A percentile compares a stretch with the other conserved stretches of the same genome.
Evolutionary conservation across 345 rosid genomes (phyloP).

Genomic region (thale cress (Arabidopsis thaliana)): DNA sequence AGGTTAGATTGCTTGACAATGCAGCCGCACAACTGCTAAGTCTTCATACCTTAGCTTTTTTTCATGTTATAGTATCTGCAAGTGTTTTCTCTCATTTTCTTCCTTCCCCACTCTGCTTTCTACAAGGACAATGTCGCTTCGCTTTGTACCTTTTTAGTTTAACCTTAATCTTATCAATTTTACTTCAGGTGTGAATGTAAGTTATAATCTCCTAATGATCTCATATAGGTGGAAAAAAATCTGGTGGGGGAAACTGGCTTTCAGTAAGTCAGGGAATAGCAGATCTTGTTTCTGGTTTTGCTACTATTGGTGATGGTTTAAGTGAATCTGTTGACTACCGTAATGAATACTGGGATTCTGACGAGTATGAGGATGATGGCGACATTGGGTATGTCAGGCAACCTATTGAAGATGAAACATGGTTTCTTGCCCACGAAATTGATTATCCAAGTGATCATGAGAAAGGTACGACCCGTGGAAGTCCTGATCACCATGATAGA

Average conservation of each 20-base stretch:
- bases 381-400: slow-evolving; percentile 98
- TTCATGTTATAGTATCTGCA: slow-evolving; percentile 2
- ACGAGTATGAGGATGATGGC: slow-evolving; percentile 96
- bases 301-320: slow-evolving; percentile 93
- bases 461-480: slow-evolving; percentile 79
- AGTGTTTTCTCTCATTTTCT: slow-evolving; percentile 6
- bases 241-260: slow-evolving; percentile 92
- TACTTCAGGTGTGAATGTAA: slow-evolving; percentile 28
- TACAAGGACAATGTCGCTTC: slow-evolving; percentile 23
- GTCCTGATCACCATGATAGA: slow-evolving; percentile 84
- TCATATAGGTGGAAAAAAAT: slow-evolving; percentile 72
- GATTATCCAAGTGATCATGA: slow-evolving; percentile 99
- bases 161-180: background rate
- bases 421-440: slow-evolving; percentile 99
- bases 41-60: background rate
- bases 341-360: slow-evolving; percentile 98
- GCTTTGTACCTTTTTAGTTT: slow-evolving; percentile 15
- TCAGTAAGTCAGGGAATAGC: slow-evolving; percentile 98
- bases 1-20: slow-evolving; percentile 57
- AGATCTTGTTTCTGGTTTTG: slow-evolving; percentile 98
- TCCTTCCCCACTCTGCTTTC: background rate
- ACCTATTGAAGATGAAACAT: slow-evolving; percentile 96
- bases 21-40: background rate
- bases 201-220: slow-evolving; percentile 23
- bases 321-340: slow-evolving; percentile 92